Conservation (phyloP, 148 eudicot genomes). For the Camellia sinensis region DNA sequence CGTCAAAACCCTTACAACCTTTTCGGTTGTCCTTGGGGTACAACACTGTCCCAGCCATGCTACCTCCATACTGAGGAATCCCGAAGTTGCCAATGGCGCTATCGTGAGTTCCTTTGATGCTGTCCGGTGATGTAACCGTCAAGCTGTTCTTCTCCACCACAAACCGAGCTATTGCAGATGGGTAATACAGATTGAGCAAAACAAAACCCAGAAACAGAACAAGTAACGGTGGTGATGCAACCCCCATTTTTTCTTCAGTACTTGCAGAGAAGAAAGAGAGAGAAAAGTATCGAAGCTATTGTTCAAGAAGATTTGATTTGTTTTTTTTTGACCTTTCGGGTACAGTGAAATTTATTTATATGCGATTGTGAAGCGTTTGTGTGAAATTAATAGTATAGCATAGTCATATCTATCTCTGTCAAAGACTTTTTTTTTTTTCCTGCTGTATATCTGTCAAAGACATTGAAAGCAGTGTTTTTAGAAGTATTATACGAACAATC, state of each 20-base stretch:
- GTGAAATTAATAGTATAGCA: no score
- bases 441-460: no score
- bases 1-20: constrained; percentile 57
- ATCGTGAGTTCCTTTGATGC: constrained; percentile 69
- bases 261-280: background rate
- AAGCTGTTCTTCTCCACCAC: constrained; percentile 92
- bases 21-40: constrained; percentile 75
- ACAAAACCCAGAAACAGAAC: constrained; percentile 50
- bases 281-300: background rate
- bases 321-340: no score
- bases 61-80: constrained; percentile 84
- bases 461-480: no score
- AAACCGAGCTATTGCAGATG: constrained; percentile 43
- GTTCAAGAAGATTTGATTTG: background rate
- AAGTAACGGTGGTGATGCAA: constrained; percentile 6
- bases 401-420: no score
- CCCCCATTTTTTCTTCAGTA: background rate
- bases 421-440: no score
- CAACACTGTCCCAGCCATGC: constrained; percentile 73
- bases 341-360: no score
- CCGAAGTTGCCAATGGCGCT: constrained; percentile 93
- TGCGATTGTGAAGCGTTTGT: no score
- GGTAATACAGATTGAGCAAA: constrained; percentile 17
- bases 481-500: no score
- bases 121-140: constrained; percentile 68